A percentile compares a stretch with the other conserved stretches of the same genome.
Conservation (phyloP, 140 eudicot genomes). For the Senecio squalidus region DNA sequence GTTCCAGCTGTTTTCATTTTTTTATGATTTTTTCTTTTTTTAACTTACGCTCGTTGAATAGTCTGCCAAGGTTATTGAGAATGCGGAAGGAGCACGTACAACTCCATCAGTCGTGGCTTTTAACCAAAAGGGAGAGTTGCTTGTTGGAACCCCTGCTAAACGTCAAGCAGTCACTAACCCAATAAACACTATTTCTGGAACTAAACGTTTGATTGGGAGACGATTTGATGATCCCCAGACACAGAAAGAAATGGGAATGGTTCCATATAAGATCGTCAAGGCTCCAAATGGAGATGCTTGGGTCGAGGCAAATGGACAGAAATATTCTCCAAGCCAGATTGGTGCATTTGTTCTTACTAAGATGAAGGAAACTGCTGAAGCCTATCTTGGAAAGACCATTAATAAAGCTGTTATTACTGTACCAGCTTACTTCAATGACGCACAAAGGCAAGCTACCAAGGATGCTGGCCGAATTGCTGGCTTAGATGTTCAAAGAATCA, state of each 20-base stretch:
- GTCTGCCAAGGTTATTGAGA: slow-evolving; percentile 85
- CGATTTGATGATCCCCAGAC: slow-evolving; percentile 79
- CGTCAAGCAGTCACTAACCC: slow-evolving; percentile 97
- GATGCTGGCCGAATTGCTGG: slow-evolving; percentile 95
- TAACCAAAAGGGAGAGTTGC: slow-evolving; percentile 74
- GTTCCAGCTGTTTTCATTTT: not conserved
- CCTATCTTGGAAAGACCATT: slow-evolving; percentile 66
- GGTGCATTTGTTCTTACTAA: slow-evolving; percentile 88
- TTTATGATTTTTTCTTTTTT: not conserved
- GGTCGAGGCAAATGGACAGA: slow-evolving; percentile 92
- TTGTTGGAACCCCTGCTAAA: slow-evolving; percentile 95
- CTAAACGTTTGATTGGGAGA: slow-evolving; percentile 89
- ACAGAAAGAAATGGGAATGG: slow-evolving; percentile 94
- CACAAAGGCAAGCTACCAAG: slow-evolving; percentile 93
- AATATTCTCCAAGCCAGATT: slow-evolving; percentile 87
- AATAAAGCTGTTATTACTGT: slow-evolving; percentile 83
- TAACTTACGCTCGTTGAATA: slow-evolving; percentile 26
- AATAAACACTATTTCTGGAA: slow-evolving; percentile 78
- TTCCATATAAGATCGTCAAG: slow-evolving; percentile 75
- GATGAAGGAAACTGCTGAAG: slow-evolving; percentile 96
- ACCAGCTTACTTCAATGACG: slow-evolving; percentile 92
- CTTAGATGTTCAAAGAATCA: slow-evolving; percentile 83
- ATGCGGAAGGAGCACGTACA: slow-evolving; percentile 89
- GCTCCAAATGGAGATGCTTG: slow-evolving; percentile 96
- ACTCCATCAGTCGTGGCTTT: slow-evolving; percentile 96